Percentiles rank a stretch among this genome's conserved stretches.
Evolutionary conservation across 306 rosid genomes (phyloP).

Genomic region (Fragaria vesca): DNA sequence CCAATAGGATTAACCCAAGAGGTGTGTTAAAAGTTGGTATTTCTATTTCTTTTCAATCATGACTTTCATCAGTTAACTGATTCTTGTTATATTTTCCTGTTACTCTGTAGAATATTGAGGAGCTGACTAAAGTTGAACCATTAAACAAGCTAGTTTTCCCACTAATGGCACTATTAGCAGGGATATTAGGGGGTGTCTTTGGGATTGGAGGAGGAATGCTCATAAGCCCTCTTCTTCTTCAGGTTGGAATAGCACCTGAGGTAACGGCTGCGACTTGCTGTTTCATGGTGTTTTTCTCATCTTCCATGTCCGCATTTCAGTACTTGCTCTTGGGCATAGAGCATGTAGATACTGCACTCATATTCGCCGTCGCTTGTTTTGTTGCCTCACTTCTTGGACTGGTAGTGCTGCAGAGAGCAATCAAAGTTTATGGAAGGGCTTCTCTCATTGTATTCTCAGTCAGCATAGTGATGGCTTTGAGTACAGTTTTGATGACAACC

Average conservation of each 20-base stretch:
- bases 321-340: slow-evolving; percentile 75
- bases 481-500: slow-evolving; percentile 75
- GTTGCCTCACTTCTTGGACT: slow-evolving; percentile 68
- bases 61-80: background rate
- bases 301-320: slow-evolving; percentile 83
- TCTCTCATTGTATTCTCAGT: slow-evolving; percentile 82
- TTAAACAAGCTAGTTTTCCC: slow-evolving; percentile 63
- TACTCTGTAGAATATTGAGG: slow-evolving; percentile 34
- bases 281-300: slow-evolving; percentile 92
- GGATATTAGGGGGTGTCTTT: slow-evolving; percentile 77
- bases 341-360: slow-evolving; percentile 46
- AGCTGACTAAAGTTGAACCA: slow-evolving; percentile 25
- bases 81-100: background rate
- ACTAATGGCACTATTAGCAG: slow-evolving; percentile 68
- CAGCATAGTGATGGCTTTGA: slow-evolving; percentile 66
- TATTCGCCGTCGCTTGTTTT: slow-evolving; percentile 57
- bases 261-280: slow-evolving; percentile 91
- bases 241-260: slow-evolving; percentile 76
- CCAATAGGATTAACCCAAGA: background rate
- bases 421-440: slow-evolving; percentile 68
- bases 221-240: slow-evolving; percentile 88
- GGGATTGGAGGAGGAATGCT: slow-evolving; percentile 98
- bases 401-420: slow-evolving; percentile 60
- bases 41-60: background rate
- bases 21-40: background rate